Base-by-base conservation (phyloP, 176 grass and related monocot genomes). In the Alloteropsis semialata region DNA sequence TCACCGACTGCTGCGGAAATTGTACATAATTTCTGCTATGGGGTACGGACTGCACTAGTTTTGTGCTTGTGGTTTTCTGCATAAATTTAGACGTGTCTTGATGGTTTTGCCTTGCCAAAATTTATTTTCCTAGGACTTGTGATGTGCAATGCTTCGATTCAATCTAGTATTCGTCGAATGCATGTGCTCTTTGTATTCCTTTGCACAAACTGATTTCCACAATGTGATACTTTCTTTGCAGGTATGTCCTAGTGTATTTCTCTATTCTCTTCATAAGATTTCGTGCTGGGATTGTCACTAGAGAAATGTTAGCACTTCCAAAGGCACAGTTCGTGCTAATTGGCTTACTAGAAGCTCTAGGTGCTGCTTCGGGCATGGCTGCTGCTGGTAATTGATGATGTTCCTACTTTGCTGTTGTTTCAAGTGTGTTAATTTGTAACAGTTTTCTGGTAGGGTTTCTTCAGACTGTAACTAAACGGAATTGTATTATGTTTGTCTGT, bases 291-390 rank as follows among this genome's bases (percentile, higher is more conserved):
- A 93, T 90, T 77, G 87, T 96, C 54, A 96, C 82, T 56, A 92
- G 42, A 76, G 87, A 96, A 87, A 98, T 98, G 96, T 84, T 98
- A 61, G 85, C 73, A 27, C 86, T 98, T 69, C 96, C 96, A 15
- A 98, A 98, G 75, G 80, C 91, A 34, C 82, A 44, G 17, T 98
- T 98, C 57, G 57, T 88, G 63, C 75, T 90, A 53, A 92, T 98
- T 79, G 93, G 96, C 10, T 53, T 89, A 10, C 76, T 93, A 34
- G 93, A 98, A 85, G 96, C 96, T 6, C 59, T 95, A 64, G 96
- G 93, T 30, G 93, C 90, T 67, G 93, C 96, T 82, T 88, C 87
- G 76, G 96, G 93, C 75, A 98, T 98, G 96, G 86, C 96, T 75
- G 89, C 96, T 79, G 96, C 83, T 87, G 92, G 92, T 97, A 78